Percentiles rank a stretch among this genome's conserved stretches.
Conservation (phyloP, 2,329 filamentous ascomycete genomes). For the Sphaerulina populicola region DNA sequence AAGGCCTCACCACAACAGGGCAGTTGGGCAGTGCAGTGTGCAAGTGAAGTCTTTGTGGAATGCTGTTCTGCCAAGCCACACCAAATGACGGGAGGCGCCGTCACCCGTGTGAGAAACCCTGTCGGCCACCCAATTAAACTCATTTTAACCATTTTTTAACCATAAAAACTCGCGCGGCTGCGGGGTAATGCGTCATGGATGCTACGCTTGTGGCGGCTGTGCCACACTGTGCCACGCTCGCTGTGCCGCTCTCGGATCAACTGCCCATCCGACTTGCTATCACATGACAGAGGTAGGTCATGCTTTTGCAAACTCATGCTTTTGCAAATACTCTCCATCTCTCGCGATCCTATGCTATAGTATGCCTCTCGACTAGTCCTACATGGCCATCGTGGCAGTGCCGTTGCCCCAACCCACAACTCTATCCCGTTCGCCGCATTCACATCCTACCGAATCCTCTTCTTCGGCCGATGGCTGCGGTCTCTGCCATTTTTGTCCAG, state of each 20-base stretch:
- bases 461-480: constrained; percentile 32
- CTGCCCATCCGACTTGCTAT: constrained; percentile 1
- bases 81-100: background rate
- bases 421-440: background rate
- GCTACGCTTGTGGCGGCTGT: background rate
- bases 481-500: constrained; percentile 34
- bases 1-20: no score
- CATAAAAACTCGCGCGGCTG: background rate
- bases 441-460: constrained; percentile 22
- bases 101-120: no score
- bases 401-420: background rate
- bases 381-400: background rate
- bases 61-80: no score
- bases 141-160: no score
- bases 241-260: no score
- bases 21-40: no score
- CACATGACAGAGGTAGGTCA: no score
- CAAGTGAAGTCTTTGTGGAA: no score
- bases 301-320: no score
- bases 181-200: background rate
- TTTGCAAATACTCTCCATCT: background rate
- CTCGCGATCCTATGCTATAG: constrained; percentile 2
- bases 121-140: background rate
- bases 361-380: background rate
- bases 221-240: background rate